Evolutionary conservation across 192 early-diverging fungal genomes (phyloP).

Genomic region (Coemansia sp.): DNA sequence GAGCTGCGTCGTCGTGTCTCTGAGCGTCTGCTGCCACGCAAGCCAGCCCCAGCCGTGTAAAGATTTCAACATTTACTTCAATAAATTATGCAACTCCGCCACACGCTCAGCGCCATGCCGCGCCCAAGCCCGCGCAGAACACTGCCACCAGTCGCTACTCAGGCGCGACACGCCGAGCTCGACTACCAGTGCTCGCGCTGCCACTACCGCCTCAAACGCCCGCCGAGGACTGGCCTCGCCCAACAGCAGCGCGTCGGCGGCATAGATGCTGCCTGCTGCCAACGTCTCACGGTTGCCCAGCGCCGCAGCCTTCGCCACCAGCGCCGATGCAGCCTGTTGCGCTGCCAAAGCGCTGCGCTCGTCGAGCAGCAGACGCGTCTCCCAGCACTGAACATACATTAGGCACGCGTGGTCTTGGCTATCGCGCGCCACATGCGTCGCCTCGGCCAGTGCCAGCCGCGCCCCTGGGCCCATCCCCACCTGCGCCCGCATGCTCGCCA

Average conservation of each 20-base stretch:
- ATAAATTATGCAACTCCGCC: conserved; percentile 11
- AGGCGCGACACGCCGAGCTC: conserved; percentile 27
- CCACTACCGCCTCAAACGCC: conserved; percentile 25
- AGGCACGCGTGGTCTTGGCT: conserved; percentile 46
- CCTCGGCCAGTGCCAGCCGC: conserved; percentile 37
- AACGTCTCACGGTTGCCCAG: conserved; percentile 26
- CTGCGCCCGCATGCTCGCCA: conserved; percentile 44
- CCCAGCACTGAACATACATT: conserved; percentile 38
- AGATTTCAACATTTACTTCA: neutral
- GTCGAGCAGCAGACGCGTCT: conserved; percentile 21
- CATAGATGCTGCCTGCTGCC: conserved; percentile 22
- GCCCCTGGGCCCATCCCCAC: conserved; percentile 31
- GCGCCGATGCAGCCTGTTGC: conserved; percentile 12
- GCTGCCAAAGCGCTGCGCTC: neutral
- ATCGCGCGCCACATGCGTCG: conserved; percentile 51
- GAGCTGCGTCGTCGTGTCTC: conserved; percentile 60
- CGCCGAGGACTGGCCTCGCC: neutral
- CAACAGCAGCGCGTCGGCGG: conserved; percentile 21
- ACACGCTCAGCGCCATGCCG: conserved; percentile 18
- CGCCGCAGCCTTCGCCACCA: conserved; percentile 29
- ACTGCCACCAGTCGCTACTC: conserved; percentile 18
- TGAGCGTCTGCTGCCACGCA: conserved; percentile 6
- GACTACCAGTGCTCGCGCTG: conserved; percentile 21
- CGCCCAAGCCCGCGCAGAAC: conserved; percentile 33
- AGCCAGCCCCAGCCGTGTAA: neutral